phyloP scores from a whole-genome alignment of 768 basidiomycete species.

The Phylloporus sp. region DNA sequence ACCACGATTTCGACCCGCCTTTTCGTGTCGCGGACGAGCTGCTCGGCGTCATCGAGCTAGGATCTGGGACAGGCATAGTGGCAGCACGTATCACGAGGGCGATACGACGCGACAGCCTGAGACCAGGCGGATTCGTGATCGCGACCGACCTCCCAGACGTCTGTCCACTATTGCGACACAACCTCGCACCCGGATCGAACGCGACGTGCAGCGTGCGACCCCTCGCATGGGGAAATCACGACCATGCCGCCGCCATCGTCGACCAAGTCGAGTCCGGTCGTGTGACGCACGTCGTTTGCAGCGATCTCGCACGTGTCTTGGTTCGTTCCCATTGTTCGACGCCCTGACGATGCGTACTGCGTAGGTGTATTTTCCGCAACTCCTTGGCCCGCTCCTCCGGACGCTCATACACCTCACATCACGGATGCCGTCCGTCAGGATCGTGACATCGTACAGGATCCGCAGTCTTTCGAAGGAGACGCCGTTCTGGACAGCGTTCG shows the following conservation, averaged over 20 bases:
- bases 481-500: slow-evolving; percentile 76
- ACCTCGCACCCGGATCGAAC: slow-evolving; percentile 21
- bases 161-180: slow-evolving; percentile 43
- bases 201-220: slow-evolving; percentile 44
- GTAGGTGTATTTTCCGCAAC: slow-evolving; percentile 82
- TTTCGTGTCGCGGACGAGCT: slow-evolving; percentile 33
- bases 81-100: slow-evolving; percentile 43
- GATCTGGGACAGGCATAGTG: slow-evolving; percentile 71
- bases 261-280: slow-evolving; percentile 30
- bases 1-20: slow-evolving; percentile 51
- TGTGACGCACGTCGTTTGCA: slow-evolving; percentile 71
- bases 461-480: slow-evolving; percentile 69
- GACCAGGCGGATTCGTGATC: slow-evolving; percentile 31
- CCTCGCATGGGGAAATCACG: slow-evolving; percentile 63
- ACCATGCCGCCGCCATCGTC: slow-evolving; percentile 39
- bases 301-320: slow-evolving; percentile 63
- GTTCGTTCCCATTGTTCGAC: neutral
- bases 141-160: slow-evolving; percentile 81
- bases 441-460: slow-evolving; percentile 73
- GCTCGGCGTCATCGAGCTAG: slow-evolving; percentile 61
- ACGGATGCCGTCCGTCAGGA: slow-evolving; percentile 25
- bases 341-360: too few species aligned
- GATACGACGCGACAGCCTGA: slow-evolving; percentile 25
- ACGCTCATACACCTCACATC: slow-evolving; percentile 71
- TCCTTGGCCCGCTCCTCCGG: slow-evolving; percentile 71